phyloP scores from a whole-genome alignment of 805 yeast genomes.

The Candida sithepensis region DNA sequence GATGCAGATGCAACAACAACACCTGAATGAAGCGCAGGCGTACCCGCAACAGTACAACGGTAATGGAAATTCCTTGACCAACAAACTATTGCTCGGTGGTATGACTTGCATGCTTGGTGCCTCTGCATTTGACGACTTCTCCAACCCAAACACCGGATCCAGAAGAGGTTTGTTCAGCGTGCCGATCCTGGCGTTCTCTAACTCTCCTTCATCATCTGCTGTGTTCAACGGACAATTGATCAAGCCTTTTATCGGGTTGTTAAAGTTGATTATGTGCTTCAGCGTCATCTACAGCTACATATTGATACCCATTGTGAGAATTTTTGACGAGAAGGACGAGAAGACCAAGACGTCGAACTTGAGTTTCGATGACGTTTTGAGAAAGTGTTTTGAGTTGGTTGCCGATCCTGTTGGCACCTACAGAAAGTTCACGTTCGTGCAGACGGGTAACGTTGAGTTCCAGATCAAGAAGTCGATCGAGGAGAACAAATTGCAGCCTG shows the following conservation, averaged over 20 bases:
- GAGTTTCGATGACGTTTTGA: constrained; percentile 4
- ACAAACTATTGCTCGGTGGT: constrained; percentile 58
- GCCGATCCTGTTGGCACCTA: constrained; percentile 16
- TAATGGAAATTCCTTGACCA: constrained; percentile 29
- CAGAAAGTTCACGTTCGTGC: constrained; percentile 7
- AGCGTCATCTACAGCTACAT: constrained; percentile 19
- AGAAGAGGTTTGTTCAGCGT: constrained; percentile 29
- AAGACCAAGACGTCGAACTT: not conserved
- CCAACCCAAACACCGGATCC: constrained; percentile 8
- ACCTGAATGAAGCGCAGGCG: constrained; percentile 8
- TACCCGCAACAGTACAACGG: constrained; percentile 15
- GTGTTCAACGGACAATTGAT: constrained; percentile 16
- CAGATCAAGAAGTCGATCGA: constrained; percentile 9
- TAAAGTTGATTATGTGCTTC: constrained; percentile 22
- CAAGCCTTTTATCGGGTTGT: constrained; percentile 26
- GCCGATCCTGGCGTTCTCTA: constrained; percentile 26
- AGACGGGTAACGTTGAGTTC: constrained; percentile 13
- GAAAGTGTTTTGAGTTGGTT: constrained; percentile 4
- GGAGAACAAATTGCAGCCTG: not conserved
- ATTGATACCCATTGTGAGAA: constrained; percentile 14
- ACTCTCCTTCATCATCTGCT: constrained; percentile 13
- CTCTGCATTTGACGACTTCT: constrained; percentile 50
- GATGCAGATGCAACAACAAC: constrained; percentile 3
- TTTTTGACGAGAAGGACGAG: constrained; percentile 7
- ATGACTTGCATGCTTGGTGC: constrained; percentile 64